A percentile compares a stretch with the other conserved stretches of the same genome.
Conservation (phyloP, 495 filamentous ascomycete species). For the Neurospora cerealis region DNA sequence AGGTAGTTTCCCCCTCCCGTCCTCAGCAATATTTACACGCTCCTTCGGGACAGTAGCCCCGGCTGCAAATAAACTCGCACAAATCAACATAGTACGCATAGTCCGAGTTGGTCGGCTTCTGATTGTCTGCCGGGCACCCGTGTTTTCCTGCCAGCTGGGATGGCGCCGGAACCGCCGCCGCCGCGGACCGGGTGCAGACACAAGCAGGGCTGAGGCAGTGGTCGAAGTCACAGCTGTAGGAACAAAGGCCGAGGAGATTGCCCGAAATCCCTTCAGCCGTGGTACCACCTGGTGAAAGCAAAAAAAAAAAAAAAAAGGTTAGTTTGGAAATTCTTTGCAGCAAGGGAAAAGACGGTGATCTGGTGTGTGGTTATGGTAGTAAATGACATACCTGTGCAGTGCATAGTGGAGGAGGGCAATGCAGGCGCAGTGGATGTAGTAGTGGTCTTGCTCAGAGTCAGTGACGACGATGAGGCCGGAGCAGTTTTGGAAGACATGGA, state of each 20-base stretch:
- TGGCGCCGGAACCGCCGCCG: neutral
- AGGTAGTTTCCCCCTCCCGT: too few relatives aligned
- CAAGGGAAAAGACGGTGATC: too few relatives aligned
- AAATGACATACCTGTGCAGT: neutral
- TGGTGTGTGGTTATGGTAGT: too few relatives aligned
- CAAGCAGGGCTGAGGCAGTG: neutral
- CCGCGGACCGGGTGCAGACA: neutral
- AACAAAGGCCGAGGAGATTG: neutral
- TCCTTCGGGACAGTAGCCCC: neutral
- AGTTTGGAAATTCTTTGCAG: too few relatives aligned
- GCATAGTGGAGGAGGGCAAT: neutral
- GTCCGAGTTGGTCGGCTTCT: neutral
- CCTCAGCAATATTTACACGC: neutral
- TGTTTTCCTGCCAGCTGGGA: neutral
- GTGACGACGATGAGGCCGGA: neutral
- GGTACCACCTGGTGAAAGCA: neutral
- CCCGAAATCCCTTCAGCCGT: neutral
- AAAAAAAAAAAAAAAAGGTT: too few relatives aligned
- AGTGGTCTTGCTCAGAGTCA: neutral
- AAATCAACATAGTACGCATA: neutral
- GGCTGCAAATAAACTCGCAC: neutral
- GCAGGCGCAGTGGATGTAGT: neutral
- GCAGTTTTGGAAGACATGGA: neutral
- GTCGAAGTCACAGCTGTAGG: neutral
- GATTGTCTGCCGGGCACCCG: neutral